phyloP scores from a whole-genome alignment of 2,329 filamentous ascomycete species.

The Claviceps digitariae region DNA sequence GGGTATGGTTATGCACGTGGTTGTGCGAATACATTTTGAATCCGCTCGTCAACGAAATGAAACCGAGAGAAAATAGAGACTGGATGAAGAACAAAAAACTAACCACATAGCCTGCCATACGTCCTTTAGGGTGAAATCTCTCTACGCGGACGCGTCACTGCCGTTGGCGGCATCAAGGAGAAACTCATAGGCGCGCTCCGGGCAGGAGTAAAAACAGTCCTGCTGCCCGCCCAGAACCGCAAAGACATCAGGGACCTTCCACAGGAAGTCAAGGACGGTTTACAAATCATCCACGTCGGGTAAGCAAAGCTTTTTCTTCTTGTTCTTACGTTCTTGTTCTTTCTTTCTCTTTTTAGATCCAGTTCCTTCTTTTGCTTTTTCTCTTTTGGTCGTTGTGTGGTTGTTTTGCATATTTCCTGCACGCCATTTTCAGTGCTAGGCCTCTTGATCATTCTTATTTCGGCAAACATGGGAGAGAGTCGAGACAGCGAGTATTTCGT shows the following conservation, averaged over 20 bases:
- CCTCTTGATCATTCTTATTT: neutral
- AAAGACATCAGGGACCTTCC: constrained; percentile 91
- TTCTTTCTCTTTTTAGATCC: neutral
- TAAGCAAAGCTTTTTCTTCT: constrained; percentile 29
- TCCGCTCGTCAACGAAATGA: neutral
- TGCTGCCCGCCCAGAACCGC: constrained; percentile 75
- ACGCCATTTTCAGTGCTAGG: neutral
- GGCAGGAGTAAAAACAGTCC: constrained; percentile 86
- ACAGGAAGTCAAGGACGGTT: constrained; percentile 70
- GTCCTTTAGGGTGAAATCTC: constrained; percentile 48
- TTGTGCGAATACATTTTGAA: neutral
- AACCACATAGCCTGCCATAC: neutral
- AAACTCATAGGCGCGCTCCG: constrained; percentile 90
- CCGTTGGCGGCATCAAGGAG: constrained; percentile 96
- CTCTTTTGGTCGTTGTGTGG: too few species aligned
- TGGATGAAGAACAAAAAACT: neutral
- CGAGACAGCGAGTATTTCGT: neutral
- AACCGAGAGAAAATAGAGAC: neutral
- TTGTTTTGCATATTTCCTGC: too few species aligned
- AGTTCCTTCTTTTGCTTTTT: too few species aligned
- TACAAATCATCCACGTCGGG: constrained; percentile 83
- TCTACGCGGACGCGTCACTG: constrained; percentile 77
- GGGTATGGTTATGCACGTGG: neutral
- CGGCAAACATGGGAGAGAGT: neutral
- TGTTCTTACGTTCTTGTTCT: constrained; percentile 26